Evolutionary conservation across 495 filamentous ascomycete genomes (phyloP), one percentile per base, ranked within the genome.

Genomic region (Daldinia childiae): DNA sequence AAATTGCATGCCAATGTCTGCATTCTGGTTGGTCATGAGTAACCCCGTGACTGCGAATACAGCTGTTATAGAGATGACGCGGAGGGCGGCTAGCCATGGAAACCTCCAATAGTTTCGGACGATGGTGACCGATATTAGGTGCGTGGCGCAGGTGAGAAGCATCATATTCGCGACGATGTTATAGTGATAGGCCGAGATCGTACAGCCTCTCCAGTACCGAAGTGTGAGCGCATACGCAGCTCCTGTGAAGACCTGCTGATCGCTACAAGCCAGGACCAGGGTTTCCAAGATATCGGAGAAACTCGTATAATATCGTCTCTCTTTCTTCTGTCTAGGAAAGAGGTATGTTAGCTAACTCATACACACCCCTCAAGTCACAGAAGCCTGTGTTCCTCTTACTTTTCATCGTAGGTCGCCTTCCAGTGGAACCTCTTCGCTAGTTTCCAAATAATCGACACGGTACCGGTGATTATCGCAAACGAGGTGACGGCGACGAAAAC

Each of bases 121-220:
- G 54, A 81, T 73, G 39, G 76, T 78, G 48, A 80, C 69, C 34
- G 80, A 72, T 51, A 78, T 61, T 11, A 82, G 73, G 52, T 82
- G 80, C 3, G 79, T 82, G 6, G 77, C 79, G 57, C 78, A 79
- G 30, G 79, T 80, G 34, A 82, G 68, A 11, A 82, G 61, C 72
- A 82, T 69, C 70, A 80, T 74, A 64, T 82, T 82, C 26, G 74
- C 71, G 1, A 82, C 71, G 50, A 82, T 72, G 24, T 81, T 74
- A 68, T 81, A 82, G 65, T 82, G 80, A 57, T 82, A 82, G 3
- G 79, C 77, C n/a, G 77, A 79, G 58, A 82, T 72, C 21, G 72
- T 74, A 64, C 80, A 82, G 7, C 78, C 80, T 36, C 39, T 57
- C 62, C 60, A 69, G 45, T 77, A 81, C 15, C 76, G 76, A 45